Conservation (phyloP, 2,329 filamentous ascomycete species). For the Diaporthe destruens region DNA sequence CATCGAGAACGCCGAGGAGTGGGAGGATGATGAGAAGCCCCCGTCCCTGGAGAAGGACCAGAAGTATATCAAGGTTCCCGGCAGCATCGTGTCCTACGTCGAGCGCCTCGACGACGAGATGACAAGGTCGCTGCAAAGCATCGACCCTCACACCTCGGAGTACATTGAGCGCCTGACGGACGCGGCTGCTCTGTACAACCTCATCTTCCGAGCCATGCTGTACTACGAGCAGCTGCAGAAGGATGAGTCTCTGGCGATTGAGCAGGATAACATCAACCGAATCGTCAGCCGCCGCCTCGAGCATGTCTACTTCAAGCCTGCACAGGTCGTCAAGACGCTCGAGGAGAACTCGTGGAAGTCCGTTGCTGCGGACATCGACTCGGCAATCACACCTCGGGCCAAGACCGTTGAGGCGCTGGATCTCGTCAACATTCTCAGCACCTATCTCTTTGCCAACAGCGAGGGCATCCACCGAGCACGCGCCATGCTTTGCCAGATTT, state of each 20-base stretch:
- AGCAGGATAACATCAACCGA: slow-evolving; percentile 91
- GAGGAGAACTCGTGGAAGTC: slow-evolving; percentile 95
- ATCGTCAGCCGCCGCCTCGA: slow-evolving; percentile 94
- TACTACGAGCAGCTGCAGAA: slow-evolving; percentile 88
- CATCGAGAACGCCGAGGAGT: slow-evolving; percentile 93
- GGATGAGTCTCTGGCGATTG: slow-evolving; percentile 76
- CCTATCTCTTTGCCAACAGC: slow-evolving; percentile 93
- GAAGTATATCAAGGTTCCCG: slow-evolving; percentile 89
- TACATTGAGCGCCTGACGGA: slow-evolving; percentile 96
- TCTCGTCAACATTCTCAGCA: slow-evolving; percentile 89
- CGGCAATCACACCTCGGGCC: slow-evolving; percentile 81
- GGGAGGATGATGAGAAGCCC: slow-evolving; percentile 98
- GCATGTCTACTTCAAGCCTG: slow-evolving; percentile 99
- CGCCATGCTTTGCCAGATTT: slow-evolving; percentile 98
- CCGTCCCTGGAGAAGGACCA: slow-evolving; percentile 80
- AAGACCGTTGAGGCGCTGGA: slow-evolving; percentile 76
- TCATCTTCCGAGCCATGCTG: slow-evolving; percentile 87
- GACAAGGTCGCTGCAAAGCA: slow-evolving; percentile 94
- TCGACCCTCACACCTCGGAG: slow-evolving; percentile 98
- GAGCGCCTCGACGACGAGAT: slow-evolving; percentile 98
- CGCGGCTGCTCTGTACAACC: slow-evolving; percentile 90
- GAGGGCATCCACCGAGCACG: slow-evolving; percentile 96
- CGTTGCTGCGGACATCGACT: slow-evolving; percentile 78
- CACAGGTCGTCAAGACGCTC: slow-evolving; percentile 91
- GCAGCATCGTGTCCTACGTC: slow-evolving; percentile 92